These are phyloP conservation scores for Fusarium ambrosium DNA, from an alignment of 2,329 filamentous ascomycete genomes.

Conservation along the genomic window DNA sequence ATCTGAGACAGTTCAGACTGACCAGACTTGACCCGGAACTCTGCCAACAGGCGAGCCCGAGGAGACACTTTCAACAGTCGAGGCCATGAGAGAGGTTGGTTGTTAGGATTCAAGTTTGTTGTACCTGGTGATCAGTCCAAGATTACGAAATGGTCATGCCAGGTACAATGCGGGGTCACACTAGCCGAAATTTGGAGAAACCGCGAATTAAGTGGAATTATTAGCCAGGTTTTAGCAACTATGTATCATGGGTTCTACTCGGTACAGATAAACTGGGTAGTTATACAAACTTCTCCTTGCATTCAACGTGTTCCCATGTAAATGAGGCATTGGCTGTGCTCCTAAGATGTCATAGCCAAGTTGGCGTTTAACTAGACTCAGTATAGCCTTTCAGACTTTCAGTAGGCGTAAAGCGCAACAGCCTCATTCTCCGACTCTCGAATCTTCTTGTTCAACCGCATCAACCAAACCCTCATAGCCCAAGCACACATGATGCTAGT, in stretches of 20 bases:
- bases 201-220: not conserved
- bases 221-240: not conserved
- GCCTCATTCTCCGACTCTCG: constrained; percentile 20
- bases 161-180: constrained; percentile 16
- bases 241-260: no score
- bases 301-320: no score
- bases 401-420: constrained; percentile 23
- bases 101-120: not conserved
- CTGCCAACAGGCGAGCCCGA: not conserved
- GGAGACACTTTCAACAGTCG: not conserved
- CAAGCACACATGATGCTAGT: constrained; percentile 39
- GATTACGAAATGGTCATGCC: constrained; percentile 3
- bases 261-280: no score
- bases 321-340: no score
- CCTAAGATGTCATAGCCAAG: no score
- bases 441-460: constrained; percentile 32
- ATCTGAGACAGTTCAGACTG: not conserved
- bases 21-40: constrained; percentile 27
- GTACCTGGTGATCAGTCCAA: not conserved
- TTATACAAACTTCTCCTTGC: no score
- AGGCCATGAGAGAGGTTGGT: constrained; percentile 1
- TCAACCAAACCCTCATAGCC: constrained; percentile 39
- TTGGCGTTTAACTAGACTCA: not conserved
- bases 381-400: not conserved
- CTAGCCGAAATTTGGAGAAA: constrained; percentile 4